Evolutionary conservation across 805 yeast genomes (phyloP).

Genomic region (Starmerella bacillaris): DNA sequence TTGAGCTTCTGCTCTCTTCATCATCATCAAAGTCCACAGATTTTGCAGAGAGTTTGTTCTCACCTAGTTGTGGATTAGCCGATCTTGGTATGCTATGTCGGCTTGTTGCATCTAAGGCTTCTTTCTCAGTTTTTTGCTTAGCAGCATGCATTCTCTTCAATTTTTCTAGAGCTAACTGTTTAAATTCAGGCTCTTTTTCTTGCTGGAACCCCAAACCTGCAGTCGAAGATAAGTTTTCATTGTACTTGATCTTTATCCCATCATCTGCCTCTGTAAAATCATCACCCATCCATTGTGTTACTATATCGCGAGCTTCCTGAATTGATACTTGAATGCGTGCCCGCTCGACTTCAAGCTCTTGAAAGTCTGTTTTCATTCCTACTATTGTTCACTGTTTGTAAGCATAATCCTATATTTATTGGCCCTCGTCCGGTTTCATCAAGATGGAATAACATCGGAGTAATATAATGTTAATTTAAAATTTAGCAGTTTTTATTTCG

Average conservation of each 20-base stretch:
- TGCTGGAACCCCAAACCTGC: conserved; percentile 10
- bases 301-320: conserved; percentile 13
- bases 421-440: no score
- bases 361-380: conserved; percentile 10
- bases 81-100: no score
- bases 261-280: conserved; percentile 6
- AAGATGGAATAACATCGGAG: no score
- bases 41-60: no score
- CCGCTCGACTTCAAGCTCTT: conserved; percentile 14
- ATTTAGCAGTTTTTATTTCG: no score
- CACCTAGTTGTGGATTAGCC: no score
- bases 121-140: background rate
- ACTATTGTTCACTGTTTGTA: no score
- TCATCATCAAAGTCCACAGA: background rate
- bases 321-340: conserved; percentile 12
- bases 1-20: background rate
- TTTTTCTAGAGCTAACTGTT: conserved; percentile 3
- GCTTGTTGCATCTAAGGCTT: no score
- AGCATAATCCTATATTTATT: no score
- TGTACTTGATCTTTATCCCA: conserved; percentile 1
- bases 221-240: conserved; percentile 2
- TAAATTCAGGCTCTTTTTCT: background rate
- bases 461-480: no score
- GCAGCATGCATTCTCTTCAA: conserved; percentile 2
- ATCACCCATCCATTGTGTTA: conserved; percentile 13